Conservation (phyloP, 129 eudicot genomes). For the Artemisia argyi region DNA sequence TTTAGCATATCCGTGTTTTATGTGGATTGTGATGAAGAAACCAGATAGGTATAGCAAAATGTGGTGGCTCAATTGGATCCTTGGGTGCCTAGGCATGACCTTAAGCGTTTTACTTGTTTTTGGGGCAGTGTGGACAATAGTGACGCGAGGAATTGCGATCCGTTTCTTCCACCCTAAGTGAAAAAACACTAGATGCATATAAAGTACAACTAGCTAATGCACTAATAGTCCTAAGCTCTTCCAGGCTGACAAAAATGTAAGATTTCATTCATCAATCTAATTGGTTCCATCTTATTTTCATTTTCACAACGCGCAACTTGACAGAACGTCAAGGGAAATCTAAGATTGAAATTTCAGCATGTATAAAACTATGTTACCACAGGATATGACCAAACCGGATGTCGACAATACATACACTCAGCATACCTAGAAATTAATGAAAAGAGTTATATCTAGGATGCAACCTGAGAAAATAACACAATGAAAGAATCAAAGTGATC, state of each 20-base stretch:
- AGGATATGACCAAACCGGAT: neutral
- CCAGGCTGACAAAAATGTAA: conserved; percentile 13
- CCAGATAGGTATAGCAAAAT: conserved; percentile 35
- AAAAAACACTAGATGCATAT: conserved; percentile 10
- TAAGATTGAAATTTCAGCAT: no score
- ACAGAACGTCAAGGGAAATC: no score
- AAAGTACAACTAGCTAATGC: conserved; percentile 17
- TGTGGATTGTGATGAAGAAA: conserved; percentile 55
- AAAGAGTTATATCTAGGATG: conserved; percentile 3
- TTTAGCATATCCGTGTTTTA: conserved; percentile 54
- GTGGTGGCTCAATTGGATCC: conserved; percentile 57
- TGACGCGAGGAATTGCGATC: conserved; percentile 38
- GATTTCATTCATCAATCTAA: conserved; percentile 1
- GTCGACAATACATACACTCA: neutral
- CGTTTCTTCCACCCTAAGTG: conserved; percentile 48
- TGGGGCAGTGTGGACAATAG: conserved; percentile 39
- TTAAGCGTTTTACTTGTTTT: conserved; percentile 37
- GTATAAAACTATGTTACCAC: neutral
- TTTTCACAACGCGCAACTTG: neutral
- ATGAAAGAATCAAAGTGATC: conserved; percentile 11
- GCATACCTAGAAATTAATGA: conserved; percentile 21
- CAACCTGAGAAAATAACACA: conserved; percentile 20
- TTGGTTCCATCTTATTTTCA: conserved; percentile 1
- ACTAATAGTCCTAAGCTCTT: conserved; percentile 2
- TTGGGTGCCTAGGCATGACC: conserved; percentile 45